Evolutionary conservation across 306 rosid species (phyloP), one percentile per base, ranked within the genome.

Genomic region (Hippophae rhamnoides): DNA sequence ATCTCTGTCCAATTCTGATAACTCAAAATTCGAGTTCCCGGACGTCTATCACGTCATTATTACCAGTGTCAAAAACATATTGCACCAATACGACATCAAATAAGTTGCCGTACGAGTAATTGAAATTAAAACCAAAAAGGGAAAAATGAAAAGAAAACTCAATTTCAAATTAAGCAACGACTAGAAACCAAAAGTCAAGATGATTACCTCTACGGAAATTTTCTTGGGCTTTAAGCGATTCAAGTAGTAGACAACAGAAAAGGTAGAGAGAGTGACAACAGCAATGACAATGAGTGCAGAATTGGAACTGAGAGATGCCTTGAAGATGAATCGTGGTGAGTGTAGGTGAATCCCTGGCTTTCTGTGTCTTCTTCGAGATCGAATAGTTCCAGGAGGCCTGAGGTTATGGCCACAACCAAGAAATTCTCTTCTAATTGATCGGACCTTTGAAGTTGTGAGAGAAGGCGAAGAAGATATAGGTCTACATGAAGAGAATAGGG

Each of bases 181-280:
- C n/a, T 13, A 23, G 7, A 1, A 25, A 14, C 5, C 13, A 12
- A 2, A 47, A 62, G 23, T 8, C 18, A 41, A 0, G 25, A 50
- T 41, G 41, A 54, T 18, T 40, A 82, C 95, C 90, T 84, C 70
- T 61, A 72, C 66, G n/a, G 56, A 60, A 56, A 65, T 58, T 67
- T 74, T 84, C 74, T 75, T 85, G 51, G 69, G 64, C 63, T 56
- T 77, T 53, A 46, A 69, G 66, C 52, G 76, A 58, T 71, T 75
- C 74, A 73, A 80, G 73, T 75, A 81, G 41, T 75, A 81, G 41
- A 84, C 57, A 7, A 73, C 58, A 3, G 95, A 87, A 61, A 79
- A 79, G 3, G 88, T 95, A 43, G 99, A 83, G 58, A 90, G 50
- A 50, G 95, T 85, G 13, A 85, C 81, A 1, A 75, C 70, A 47